Evolutionary conservation across 1,284 basidiomycete species (phyloP).

Genomic region (Gymnopus androsaceus): DNA sequence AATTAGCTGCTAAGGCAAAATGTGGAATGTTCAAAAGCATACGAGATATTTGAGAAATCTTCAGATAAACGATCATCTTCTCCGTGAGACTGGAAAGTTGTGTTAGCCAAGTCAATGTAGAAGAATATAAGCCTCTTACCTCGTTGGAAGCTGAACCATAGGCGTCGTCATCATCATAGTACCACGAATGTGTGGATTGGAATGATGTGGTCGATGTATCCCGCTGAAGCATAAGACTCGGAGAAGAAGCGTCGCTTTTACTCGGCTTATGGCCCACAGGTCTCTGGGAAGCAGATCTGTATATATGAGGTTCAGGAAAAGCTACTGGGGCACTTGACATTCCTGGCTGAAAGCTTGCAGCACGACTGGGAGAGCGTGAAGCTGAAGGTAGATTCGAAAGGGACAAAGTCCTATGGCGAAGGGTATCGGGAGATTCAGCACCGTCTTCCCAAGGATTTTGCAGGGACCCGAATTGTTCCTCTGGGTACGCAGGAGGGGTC

Average conservation of each 20-base stretch:
- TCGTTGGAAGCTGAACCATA: constrained; percentile 32
- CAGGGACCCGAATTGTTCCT: not conserved
- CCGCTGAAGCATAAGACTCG: constrained; percentile 24
- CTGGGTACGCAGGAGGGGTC: constrained; percentile 14
- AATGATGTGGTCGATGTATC: constrained; percentile 37
- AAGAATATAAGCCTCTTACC: constrained; percentile 25
- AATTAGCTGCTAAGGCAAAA: not conserved
- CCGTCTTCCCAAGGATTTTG: constrained; percentile 9
- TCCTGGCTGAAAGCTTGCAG: not conserved
- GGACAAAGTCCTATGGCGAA: constrained; percentile 13
- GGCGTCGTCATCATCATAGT: constrained; percentile 35
- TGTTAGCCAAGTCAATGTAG: not conserved
- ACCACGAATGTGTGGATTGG: constrained; percentile 31
- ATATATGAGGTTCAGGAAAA: constrained; percentile 56
- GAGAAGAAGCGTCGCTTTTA: constrained; percentile 45
- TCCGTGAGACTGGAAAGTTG: constrained; percentile 21
- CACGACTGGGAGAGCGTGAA: constrained; percentile 7
- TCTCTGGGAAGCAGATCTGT: constrained; percentile 49
- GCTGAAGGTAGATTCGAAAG: constrained; percentile 10
- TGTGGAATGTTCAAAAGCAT: constrained; percentile 8
- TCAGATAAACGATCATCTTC: constrained; percentile 40
- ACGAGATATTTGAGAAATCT: constrained; percentile 59
- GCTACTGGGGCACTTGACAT: constrained; percentile 28
- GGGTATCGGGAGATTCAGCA: constrained; percentile 1
- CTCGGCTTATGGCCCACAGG: constrained; percentile 39